Evolutionary conservation across 2,329 filamentous ascomycete genomes (phyloP), one percentile per base, ranked within the genome.

Genomic region (Pochonia chlamydosporia): DNA sequence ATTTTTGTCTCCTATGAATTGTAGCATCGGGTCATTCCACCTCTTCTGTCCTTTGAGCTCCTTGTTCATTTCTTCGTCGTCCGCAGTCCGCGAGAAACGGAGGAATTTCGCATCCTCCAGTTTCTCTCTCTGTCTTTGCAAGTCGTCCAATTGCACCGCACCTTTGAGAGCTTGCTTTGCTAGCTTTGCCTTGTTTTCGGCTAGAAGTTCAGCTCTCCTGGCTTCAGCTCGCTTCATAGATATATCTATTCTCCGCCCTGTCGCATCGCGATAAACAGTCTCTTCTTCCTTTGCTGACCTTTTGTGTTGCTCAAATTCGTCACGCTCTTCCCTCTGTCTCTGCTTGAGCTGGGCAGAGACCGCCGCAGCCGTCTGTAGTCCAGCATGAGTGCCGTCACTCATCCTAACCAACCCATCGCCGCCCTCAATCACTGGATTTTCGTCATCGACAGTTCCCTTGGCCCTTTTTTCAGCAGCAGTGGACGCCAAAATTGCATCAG

Each of bases 231-330:
- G 80, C 66, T 89, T 89, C 86, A 96, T 89, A 16, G 85, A 84
- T 21, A 97, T 81, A 60, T 99, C 95, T 53, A 99, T 91, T 47
- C 95, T 84, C n/a, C 91, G 80, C 11, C 93, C 93, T 3, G 87
- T 93, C 10, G 95, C 93, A 67, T 99, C 93, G 57, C 93, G 87
- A 64, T 97, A 96, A 21, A 96, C 90, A 0, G 92, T 95, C 67
- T 96, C 89, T 58, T 85, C 78, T 26, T 79, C 78, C 48, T 72
- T 68, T 35, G 63, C 64, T 52, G 63, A 70, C 49, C 69, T 73
- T 28, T 62, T 55, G 57, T 65, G 67, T 52, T 53, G 58, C 50
- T 74, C 70, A 57, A 77, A 79, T 21, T 73, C 70, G 13, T 68
- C 69, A n/a, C 66, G 65, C 50, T 90, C 85, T 54, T 84, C 79